Evolutionary conservation across 805 yeast species (phyloP), one percentile per base, ranked within the genome.

Genomic region (Dipodascus geniculatus): DNA sequence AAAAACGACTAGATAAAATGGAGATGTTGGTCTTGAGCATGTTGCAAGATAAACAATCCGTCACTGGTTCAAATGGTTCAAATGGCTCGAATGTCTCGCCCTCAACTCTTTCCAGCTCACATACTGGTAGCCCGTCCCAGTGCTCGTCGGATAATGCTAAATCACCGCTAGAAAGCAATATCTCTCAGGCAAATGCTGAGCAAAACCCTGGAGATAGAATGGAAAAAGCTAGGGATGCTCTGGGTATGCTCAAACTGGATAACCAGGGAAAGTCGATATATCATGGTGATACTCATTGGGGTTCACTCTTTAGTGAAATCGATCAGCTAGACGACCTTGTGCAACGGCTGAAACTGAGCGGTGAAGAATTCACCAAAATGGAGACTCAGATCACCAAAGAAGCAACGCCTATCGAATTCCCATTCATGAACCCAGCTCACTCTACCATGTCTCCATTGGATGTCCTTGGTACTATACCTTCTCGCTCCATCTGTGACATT

Each of bases 211-310:
- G 51, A 22, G 58, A 58, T 16, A 51, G 44, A 4, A 31, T 28
- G 4, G 58, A 51, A 1, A 42, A 49, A 20, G 57, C 66, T 20
- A 56, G 64, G 6, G 65, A 66, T 49, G 61, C 67, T 14, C 59
- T 66, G 23, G 70, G 70, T 2, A 59, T 66, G 65, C 60, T 66
- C 56, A 66, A 66, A 53, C 60, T 66, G n/a, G 68, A 67, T 28
- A 55, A 55, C 14, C 55, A 60, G 49, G 70, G 70, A 14, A 60
- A 66, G 47, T 58, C 65, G 8, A 54, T 65, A 22, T 66, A 66
- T 54, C 69, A 66, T 48, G 70, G 70, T 9, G 68, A 63, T 44
- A 63, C 69, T 1, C 68, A 66, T 50, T 66, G 70, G 70, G 67
- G 64, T 2, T 61, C 62, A 31, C 51, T 66, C 42, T 57, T 66